phyloP scores from a whole-genome alignment of 2,329 filamentous ascomycete genomes.

The Escovopsis weberi region DNA sequence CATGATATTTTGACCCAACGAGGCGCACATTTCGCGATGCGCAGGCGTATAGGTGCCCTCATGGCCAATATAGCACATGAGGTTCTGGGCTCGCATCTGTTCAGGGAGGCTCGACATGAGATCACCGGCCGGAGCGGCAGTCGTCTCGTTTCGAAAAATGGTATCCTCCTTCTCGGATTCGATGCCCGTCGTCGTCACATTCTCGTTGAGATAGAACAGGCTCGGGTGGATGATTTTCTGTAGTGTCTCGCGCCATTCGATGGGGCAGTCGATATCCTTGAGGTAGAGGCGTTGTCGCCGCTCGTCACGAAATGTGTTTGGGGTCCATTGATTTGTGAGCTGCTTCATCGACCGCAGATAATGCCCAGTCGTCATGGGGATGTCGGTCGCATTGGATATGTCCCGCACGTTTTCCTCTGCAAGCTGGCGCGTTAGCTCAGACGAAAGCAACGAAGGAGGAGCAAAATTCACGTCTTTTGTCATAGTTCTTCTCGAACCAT shows the following conservation, averaged over 20 bases:
- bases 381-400: slow-evolving; percentile 54
- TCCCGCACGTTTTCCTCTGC: slow-evolving; percentile 75
- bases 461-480: slow-evolving; percentile 53
- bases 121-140: slow-evolving; percentile 64
- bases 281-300: slow-evolving; percentile 78
- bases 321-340: slow-evolving; percentile 68
- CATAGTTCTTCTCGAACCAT: slow-evolving; percentile 69
- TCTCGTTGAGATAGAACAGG: slow-evolving; percentile 86
- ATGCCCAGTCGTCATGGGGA: slow-evolving; percentile 77
- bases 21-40: slow-evolving; percentile 96
- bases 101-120: slow-evolving; percentile 84
- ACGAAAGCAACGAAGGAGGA: too few species aligned
- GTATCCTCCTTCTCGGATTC: slow-evolving; percentile 22
- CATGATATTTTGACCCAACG: slow-evolving; percentile 95
- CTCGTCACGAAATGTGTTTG: slow-evolving; percentile 62
- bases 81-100: slow-evolving; percentile 83
- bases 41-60: slow-evolving; percentile 94
- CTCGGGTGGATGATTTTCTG: slow-evolving; percentile 62
- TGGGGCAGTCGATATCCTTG: slow-evolving; percentile 92
- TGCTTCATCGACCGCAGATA: slow-evolving; percentile 80
- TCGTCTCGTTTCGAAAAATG: slow-evolving; percentile 34
- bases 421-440: slow-evolving; percentile 10
- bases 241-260: slow-evolving; percentile 71
- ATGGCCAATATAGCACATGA: slow-evolving; percentile 97
- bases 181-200: slow-evolving; percentile 31